Conservation (phyloP, 2,329 filamentous ascomycete genomes). For the Fusarium zealandicum region DNA sequence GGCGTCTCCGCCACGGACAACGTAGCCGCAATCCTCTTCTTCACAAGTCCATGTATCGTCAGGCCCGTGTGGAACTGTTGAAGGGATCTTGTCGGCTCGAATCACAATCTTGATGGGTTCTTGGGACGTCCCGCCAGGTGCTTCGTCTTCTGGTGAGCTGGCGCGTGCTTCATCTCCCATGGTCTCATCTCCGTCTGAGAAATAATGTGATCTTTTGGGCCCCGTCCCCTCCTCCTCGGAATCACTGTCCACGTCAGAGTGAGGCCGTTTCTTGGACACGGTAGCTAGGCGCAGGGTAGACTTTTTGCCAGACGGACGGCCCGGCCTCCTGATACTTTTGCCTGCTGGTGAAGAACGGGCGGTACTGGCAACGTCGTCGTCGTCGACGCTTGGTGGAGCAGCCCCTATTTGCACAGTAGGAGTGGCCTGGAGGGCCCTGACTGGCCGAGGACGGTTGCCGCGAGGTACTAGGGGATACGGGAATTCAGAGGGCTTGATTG, state of each 20-base stretch:
- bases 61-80: constrained; percentile 59
- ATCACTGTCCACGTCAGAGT: constrained; percentile 49
- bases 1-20: constrained; percentile 68
- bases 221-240: constrained; percentile 47
- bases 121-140: constrained; percentile 13
- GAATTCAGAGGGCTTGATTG: constrained; percentile 42
- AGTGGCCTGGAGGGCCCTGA: constrained; percentile 3
- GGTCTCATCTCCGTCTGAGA: constrained; percentile 42
- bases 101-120: constrained; percentile 54
- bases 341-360: constrained; percentile 38
- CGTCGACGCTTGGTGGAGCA: constrained; percentile 8
- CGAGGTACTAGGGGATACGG: constrained; percentile 39
- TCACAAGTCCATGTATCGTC: constrained; percentile 72
- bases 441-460: constrained; percentile 28
- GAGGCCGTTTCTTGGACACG: constrained; percentile 55
- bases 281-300: constrained; percentile 53
- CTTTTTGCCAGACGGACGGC: constrained; percentile 53
- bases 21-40: constrained; percentile 68
- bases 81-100: constrained; percentile 58
- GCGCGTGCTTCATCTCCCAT: constrained; percentile 43
- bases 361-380: constrained; percentile 29
- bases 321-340: constrained; percentile 47
- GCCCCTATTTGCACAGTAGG: background rate
- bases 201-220: constrained; percentile 47
- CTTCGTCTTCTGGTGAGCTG: constrained; percentile 34